These are phyloP conservation scores for Solioccasus polychromus DNA, from an alignment of 768 basidiomycete species.

Conservation along the genomic window DNA sequence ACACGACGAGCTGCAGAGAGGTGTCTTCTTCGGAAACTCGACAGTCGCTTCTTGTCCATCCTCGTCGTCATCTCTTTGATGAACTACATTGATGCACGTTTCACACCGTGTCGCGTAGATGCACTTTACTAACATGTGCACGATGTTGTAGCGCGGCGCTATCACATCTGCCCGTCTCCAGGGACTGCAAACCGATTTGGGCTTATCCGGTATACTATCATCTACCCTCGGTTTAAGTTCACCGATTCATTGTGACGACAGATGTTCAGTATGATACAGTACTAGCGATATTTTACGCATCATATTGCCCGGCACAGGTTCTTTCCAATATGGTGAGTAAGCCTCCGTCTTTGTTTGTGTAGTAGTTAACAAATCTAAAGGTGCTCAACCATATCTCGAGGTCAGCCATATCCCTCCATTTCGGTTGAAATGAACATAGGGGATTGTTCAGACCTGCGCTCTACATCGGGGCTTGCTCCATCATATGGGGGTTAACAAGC, in stretches of 20 bases:
- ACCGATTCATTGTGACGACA: conserved; percentile 16
- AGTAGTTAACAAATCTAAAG: conserved; percentile 26
- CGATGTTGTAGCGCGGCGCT: conserved; percentile 39
- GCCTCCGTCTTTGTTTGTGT: not conserved
- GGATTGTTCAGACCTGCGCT: conserved; percentile 46
- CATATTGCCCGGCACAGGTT: conserved; percentile 62
- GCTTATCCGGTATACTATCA: conserved; percentile 37
- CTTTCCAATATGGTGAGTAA: conserved; percentile 14
- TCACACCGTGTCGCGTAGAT: not conserved
- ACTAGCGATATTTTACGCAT: conserved; percentile 55
- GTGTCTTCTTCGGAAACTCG: not conserved
- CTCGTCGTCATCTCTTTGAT: not conserved
- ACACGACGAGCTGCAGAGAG: not conserved
- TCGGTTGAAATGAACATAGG: not conserved
- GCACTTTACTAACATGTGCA: not conserved
- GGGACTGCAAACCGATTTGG: conserved; percentile 48
- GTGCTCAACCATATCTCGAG: conserved; percentile 52
- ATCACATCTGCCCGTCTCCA: conserved; percentile 49
- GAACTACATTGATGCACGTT: conserved; percentile 4
- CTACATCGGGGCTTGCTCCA: conserved; percentile 60
- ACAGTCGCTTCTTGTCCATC: not conserved
- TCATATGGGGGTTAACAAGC: conserved; percentile 64
- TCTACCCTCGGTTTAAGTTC: not conserved
- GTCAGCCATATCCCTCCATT: conserved; percentile 25
- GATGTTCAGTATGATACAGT: conserved; percentile 56